Base-by-base conservation (phyloP, 176 grass and related monocot species). In the Guadua angustifolia region DNA sequence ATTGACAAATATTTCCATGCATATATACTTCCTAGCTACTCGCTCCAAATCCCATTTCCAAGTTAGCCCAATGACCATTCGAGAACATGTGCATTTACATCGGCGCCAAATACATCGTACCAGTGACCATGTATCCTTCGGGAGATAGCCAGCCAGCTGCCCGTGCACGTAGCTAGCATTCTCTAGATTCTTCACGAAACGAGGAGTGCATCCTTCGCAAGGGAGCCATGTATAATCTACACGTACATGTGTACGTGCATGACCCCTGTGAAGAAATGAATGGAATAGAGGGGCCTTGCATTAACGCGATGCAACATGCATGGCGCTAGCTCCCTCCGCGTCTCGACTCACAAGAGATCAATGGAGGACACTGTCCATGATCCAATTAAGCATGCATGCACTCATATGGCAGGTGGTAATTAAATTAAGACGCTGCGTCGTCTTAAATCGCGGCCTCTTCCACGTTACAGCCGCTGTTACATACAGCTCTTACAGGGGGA, bases 61-160 rank as follows among this genome's bases (percentile, higher is more conserved):
- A 36, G 49, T 49, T 50, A 42, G 55, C 16, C 73, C 79, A 83
- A 71, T 71, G 53, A 21, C 63, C 43, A 38, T 6, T 17, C 64
- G 5, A 15, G 63, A 87, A 87, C 71, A 69, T 87, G 85, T 65
- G 40, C 69, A 22, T 52, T 79, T 42, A 6, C 35, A 24, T 13
- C 69, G 6, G 44, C 51, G 36, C 83, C 83, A 77, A 44, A 77
- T 13, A 44, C n/a, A 5, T 21, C 24, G 47, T 8, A 50, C 50
- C 10, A 2, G 51, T 39, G 74, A 17, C 74, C 6, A 61, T 44
- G 38, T n/a, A 61, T 77, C 53, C 7, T 0, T 53, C 56, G n/a
- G 38, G 56, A 26, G 53, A 16, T 50, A 36, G 69, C 47, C 33
- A 8, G n/a, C 57, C 24, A 17, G 52, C 64, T 74, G 24, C 33